Evolutionary conservation across 371 early-diverging fungal species (phyloP).

Genomic region (Mucor indicus): DNA sequence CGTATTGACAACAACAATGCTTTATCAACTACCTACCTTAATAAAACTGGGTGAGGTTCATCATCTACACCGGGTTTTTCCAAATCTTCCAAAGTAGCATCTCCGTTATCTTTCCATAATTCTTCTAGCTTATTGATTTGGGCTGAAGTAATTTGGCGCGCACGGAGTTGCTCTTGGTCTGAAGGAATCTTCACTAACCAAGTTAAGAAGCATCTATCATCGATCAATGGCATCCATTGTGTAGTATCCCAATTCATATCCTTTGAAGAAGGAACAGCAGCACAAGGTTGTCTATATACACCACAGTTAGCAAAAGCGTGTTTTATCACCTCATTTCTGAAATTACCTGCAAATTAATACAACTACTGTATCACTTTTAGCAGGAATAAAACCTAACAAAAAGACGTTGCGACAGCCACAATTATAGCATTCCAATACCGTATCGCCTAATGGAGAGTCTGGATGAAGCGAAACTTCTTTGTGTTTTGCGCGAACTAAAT

Average conservation of each 20-base stretch:
- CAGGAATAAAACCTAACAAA: constrained; percentile 96
- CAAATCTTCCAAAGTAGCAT: constrained; percentile 80
- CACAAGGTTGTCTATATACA: constrained; percentile 82
- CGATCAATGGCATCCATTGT: constrained; percentile 96
- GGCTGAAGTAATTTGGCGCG: constrained; percentile 78
- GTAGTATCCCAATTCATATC: constrained; percentile 95
- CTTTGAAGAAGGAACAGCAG: constrained; percentile 83
- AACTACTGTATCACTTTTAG: constrained; percentile 96
- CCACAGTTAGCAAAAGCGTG: neutral
- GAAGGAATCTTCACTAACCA: constrained; percentile 95
- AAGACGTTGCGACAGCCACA: constrained; percentile 97
- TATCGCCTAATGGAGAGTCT: constrained; percentile 90
- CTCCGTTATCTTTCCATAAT: constrained; percentile 82
- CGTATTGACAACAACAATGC: too few relatives aligned
- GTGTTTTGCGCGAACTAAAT: constrained; percentile 93
- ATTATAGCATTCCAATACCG: constrained; percentile 94
- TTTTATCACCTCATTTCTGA: neutral
- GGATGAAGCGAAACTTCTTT: constrained; percentile 92
- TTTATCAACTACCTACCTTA: constrained; percentile 46
- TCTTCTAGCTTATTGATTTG: constrained; percentile 92
- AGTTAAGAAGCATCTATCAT: constrained; percentile 87
- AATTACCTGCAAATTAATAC: constrained; percentile 91
- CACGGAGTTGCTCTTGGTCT: constrained; percentile 82
- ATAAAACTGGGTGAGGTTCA: constrained; percentile 79
- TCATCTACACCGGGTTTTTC: constrained; percentile 84